These are phyloP conservation scores for Cyclocybe aegerita DNA, from an alignment of 768 basidiomycete genomes.

Conservation along the genomic window DNA sequence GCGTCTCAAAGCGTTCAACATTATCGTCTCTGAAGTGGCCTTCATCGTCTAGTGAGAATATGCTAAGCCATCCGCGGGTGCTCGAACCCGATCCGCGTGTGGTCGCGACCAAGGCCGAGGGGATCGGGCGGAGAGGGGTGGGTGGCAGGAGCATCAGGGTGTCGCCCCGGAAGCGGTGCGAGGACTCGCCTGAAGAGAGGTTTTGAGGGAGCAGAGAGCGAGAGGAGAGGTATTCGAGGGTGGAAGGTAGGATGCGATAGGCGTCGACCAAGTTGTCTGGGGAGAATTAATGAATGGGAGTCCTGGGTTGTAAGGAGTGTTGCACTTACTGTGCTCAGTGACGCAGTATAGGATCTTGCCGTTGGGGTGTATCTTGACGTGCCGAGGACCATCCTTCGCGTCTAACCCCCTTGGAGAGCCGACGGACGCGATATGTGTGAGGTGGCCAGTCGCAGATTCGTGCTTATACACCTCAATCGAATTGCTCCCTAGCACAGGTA, in stretches of 20 bases:
- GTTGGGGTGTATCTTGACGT: slow-evolving; percentile 53
- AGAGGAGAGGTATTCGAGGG: slow-evolving; percentile 28
- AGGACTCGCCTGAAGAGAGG: slow-evolving; percentile 4
- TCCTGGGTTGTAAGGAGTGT: neutral
- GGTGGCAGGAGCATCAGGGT: slow-evolving; percentile 43
- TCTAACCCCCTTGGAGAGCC: slow-evolving; percentile 36
- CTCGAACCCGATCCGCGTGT: slow-evolving; percentile 41
- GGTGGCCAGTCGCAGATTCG: slow-evolving; percentile 27
- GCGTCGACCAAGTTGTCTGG: slow-evolving; percentile 47
- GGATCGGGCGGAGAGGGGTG: slow-evolving; percentile 31
- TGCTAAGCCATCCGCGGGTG: slow-evolving; percentile 41
- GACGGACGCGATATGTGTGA: slow-evolving; percentile 36
- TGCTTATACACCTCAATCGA: slow-evolving; percentile 46
- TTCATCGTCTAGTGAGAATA: slow-evolving; percentile 39
- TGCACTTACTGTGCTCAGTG: slow-evolving; percentile 48
- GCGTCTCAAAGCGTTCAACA: slow-evolving; percentile 40
- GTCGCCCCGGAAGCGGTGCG: slow-evolving; percentile 39
- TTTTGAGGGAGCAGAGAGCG: slow-evolving; percentile 31
- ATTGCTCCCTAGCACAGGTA: slow-evolving; percentile 49
- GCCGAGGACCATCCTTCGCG: slow-evolving; percentile 47
- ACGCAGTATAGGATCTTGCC: slow-evolving; percentile 50
- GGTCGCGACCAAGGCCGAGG: slow-evolving; percentile 42
- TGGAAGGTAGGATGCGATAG: slow-evolving; percentile 35
- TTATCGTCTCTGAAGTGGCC: slow-evolving; percentile 32
- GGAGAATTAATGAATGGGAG: neutral